Evolutionary conservation across 2,329 filamentous ascomycete species (phyloP), one percentile per base, ranked within the genome.

Genomic region (Talaromyces sp.): DNA sequence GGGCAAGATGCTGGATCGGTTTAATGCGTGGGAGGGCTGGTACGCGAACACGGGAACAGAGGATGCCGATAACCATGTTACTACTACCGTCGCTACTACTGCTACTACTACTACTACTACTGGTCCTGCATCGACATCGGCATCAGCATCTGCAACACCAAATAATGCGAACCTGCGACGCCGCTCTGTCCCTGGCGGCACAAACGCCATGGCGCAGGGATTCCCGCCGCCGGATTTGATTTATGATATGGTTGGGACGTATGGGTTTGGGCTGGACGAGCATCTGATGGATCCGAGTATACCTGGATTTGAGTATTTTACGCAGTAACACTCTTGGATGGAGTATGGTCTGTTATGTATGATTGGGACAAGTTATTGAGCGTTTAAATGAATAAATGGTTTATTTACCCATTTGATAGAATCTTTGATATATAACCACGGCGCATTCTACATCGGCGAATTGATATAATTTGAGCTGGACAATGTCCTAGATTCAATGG

Each of bases 221-320:
- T 75, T 75, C 50, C 74, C 74, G 7, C 73, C 74, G 3, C 74
- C 74, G 8, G 74, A 76, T 63, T 59, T 76, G 62, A 76, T 76
- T 38, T 76, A 75, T 61, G 73, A 74, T 53, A 76, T 76, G 74
- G 74, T 76, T n/a, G 74, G 74, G 19, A 75, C 74, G 17, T 76
- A 76, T 65, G 74, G 74, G 12, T 76, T 76, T 58, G 74, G 74
- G 7, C 64, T 76, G 38, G 74, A 76, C 53, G 74, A 76, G 65
- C 74, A 76, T 61, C 62, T 76, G 57, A 66, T 76, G 46, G 74
- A 76, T 65, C 74, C 74, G 14, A 76, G 72, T 54, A 74, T 76
- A 71, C 71, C 74, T 17, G 74, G 70, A 62, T 76, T 76, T 64
- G 74, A 76, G 24, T 76, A 73, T 60, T 62, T 75, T 58, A 69